Evolutionary conservation across 2,329 filamentous ascomycete species (phyloP).

Genomic region (Ambrosiella xylebori): DNA sequence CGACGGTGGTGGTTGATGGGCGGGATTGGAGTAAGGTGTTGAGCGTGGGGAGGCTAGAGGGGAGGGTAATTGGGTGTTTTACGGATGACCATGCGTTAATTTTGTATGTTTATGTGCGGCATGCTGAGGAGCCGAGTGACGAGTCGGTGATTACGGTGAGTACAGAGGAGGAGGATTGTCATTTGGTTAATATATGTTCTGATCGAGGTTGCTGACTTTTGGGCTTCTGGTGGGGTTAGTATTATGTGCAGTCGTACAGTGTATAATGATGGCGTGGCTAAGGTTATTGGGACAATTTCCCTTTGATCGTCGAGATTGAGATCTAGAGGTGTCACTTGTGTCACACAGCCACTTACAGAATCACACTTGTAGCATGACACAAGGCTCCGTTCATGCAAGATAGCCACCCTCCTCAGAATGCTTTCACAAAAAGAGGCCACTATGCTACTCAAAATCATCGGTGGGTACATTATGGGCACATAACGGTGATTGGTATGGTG

Average conservation of each 20-base stretch:
- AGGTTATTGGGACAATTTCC: neutral
- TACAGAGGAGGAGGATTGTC: slow-evolving; percentile 9
- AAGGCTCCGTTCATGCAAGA: too few species aligned
- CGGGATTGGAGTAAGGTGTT: slow-evolving; percentile 90
- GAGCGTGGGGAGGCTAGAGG: slow-evolving; percentile 76
- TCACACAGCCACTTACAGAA: neutral
- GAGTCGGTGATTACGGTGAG: slow-evolving; percentile 61
- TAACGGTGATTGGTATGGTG: too few species aligned
- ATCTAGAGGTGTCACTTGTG: too few species aligned
- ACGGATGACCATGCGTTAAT: slow-evolving; percentile 65
- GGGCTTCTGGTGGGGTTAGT: slow-evolving; percentile 17
- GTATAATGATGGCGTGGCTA: neutral
- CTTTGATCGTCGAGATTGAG: too few species aligned
- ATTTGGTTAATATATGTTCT: neutral
- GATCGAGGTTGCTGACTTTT: neutral
- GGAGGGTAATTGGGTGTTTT: slow-evolving; percentile 84
- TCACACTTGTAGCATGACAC: neutral
- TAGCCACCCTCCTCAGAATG: too few species aligned
- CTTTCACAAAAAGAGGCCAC: too few species aligned
- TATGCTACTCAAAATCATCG: too few species aligned
- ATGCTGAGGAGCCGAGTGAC: slow-evolving; percentile 45
- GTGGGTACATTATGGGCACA: too few species aligned
- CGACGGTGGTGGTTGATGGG: slow-evolving; percentile 77
- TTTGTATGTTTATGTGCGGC: slow-evolving; percentile 63
- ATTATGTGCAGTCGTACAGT: slow-evolving; percentile 29